Conservation (phyloP, 116 monocot species). For the Dioscorea cayenensis region DNA sequence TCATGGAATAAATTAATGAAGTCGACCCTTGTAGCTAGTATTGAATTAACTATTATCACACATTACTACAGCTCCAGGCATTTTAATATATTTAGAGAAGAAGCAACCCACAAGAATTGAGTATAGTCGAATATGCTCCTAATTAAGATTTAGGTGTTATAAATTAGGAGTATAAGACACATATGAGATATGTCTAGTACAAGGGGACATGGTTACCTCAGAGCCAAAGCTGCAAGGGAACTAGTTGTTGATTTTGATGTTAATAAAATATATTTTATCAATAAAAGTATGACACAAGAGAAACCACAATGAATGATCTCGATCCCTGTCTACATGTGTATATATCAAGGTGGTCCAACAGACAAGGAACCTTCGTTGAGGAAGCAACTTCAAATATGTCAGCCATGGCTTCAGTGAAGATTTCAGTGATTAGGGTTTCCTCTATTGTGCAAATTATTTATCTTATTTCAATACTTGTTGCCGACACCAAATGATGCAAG, state of each 20-base stretch:
- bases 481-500: conserved; percentile 38
- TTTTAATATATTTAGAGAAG: not conserved
- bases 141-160: too few relatives aligned
- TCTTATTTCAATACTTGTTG: conserved; percentile 22
- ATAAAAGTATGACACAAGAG: conserved; percentile 4
- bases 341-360: conserved; percentile 6
- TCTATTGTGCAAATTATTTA: conserved; percentile 2
- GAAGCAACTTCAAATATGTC: conserved; percentile 22
- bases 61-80: not conserved
- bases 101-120: too few relatives aligned
- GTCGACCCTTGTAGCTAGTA: too few relatives aligned
- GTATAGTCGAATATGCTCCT: too few relatives aligned
- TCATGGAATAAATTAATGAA: too few relatives aligned
- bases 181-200: not conserved
- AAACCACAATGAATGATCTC: conserved; percentile 9
- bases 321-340: not conserved
- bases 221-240: conserved; percentile 2
- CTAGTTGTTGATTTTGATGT: conserved; percentile 8
- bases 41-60: not conserved
- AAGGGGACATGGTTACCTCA: conserved; percentile 7
- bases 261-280: not conserved
- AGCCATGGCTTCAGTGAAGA: conserved; percentile 3
- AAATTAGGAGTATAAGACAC: not conserved
- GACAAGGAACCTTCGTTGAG: conserved; percentile 21
- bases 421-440: conserved; percentile 4